A percentile compares a stretch with the other conserved stretches of the same genome.
Conservation (phyloP, 306 rosid genomes). For the Castanea crenata region DNA sequence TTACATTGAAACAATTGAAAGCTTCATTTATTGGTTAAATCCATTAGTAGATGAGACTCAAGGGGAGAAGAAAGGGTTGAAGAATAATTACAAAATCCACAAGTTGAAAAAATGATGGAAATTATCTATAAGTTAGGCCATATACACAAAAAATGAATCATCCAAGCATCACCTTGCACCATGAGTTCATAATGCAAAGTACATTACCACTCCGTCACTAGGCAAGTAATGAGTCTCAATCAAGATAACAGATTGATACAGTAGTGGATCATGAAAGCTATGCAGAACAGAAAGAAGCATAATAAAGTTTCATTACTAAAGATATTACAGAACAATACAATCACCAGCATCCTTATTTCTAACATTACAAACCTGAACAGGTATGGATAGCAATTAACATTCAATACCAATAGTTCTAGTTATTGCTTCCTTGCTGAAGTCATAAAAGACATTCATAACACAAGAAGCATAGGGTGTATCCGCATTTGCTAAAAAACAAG, state of each 20-base stretch:
- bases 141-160: not conserved
- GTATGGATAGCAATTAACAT: no score
- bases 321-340: not conserved
- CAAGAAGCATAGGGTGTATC: no score
- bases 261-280: not conserved
- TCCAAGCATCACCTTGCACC: not conserved
- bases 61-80: not conserved
- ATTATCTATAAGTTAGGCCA: not conserved
- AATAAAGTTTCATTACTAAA: no score
- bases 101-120: not conserved
- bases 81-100: not conserved
- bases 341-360: no score
- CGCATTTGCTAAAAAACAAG: no score
- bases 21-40: not conserved
- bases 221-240: not conserved
- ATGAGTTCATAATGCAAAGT: not conserved
- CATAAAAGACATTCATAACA: no score
- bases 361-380: no score
- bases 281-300: not conserved
- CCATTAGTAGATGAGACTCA: not conserved
- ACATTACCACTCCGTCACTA: not conserved
- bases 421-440: no score
- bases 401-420: no score
- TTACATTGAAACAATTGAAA: no score
- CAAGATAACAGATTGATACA: not conserved